Percentiles rank a stretch among this genome's conserved stretches.
phyloP scores from a whole-genome alignment of 1,284 basidiomycete species.

The Bothia castanella region DNA sequence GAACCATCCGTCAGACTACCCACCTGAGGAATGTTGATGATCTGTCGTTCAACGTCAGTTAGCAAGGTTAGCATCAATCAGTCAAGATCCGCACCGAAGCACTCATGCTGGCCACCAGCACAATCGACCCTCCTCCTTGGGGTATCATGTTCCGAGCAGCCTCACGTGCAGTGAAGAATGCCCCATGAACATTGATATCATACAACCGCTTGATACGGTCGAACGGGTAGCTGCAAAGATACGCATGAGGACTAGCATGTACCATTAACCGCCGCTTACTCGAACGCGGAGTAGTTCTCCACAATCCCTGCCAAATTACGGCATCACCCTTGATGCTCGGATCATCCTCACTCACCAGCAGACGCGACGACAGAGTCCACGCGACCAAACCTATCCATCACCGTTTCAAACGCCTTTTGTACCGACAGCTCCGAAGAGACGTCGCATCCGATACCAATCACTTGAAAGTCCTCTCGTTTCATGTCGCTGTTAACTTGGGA shows the following conservation, averaged over 20 bases:
- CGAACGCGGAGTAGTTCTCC: conserved; percentile 88
- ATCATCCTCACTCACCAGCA: conserved; percentile 57
- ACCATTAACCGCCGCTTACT: conserved; percentile 43
- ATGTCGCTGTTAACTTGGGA: conserved; percentile 59
- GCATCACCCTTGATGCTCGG: conserved; percentile 1
- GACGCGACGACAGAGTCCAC: conserved; percentile 86
- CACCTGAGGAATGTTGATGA: conserved; percentile 83
- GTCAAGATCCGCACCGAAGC: conserved; percentile 39
- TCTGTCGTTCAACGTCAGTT: conserved; percentile 42
- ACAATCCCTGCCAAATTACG: conserved; percentile 61
- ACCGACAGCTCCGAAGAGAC: conserved; percentile 83
- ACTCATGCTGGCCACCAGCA: conserved; percentile 89
- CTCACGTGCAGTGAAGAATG: conserved; percentile 91
- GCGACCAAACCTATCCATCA: conserved; percentile 75
- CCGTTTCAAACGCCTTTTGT: conserved; percentile 63
- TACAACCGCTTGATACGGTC: conserved; percentile 80
- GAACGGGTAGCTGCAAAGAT: conserved; percentile 64
- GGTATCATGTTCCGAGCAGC: conserved; percentile 81
- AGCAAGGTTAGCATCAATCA: conserved; percentile 8
- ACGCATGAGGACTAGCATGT: conserved; percentile 6
- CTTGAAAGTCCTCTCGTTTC: conserved; percentile 58
- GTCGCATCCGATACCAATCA: conserved; percentile 83
- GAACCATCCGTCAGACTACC: neutral
- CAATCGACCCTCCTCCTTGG: conserved; percentile 74
- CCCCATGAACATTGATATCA: conserved; percentile 92